Percentiles rank a stretch among this genome's conserved stretches.
Conservation (phyloP, 2,329 filamentous ascomycete species). For the Calonectria naviculata region DNA sequence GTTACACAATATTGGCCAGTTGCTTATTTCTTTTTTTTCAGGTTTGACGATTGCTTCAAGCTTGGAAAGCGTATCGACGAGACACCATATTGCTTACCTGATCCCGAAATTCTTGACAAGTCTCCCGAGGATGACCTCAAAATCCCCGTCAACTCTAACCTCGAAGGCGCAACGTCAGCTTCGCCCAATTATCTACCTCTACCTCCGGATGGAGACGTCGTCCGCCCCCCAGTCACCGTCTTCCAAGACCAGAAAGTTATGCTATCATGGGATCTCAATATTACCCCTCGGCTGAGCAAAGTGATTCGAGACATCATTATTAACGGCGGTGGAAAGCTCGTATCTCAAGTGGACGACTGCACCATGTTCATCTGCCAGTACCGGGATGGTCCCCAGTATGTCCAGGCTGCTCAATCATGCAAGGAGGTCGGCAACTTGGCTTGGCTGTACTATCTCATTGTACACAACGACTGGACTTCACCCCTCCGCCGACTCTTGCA, state of each 20-base stretch:
- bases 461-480: conserved; percentile 88
- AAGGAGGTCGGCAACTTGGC: conserved; percentile 93
- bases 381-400: conserved; percentile 83
- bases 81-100: conserved; percentile 83
- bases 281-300: conserved; percentile 73
- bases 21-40: conserved; percentile 46
- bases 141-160: conserved; percentile 67
- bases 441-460: conserved; percentile 94
- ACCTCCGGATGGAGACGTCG: conserved; percentile 54
- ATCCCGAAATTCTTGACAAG: conserved; percentile 82
- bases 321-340: conserved; percentile 77
- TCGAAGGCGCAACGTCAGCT: conserved; percentile 74
- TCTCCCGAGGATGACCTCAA: conserved; percentile 66
- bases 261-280: conserved; percentile 78
- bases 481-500: conserved; percentile 86
- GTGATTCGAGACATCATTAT: conserved; percentile 79
- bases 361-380: conserved; percentile 91
- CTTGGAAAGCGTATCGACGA: conserved; percentile 93
- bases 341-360: conserved; percentile 73
- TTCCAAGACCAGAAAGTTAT: conserved; percentile 84
- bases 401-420: conserved; percentile 77
- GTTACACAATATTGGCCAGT: not conserved
- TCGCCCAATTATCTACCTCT: conserved; percentile 56
- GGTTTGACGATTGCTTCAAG: conserved; percentile 97
- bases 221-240: conserved; percentile 70